Evolutionary conservation across 2,329 filamentous ascomycete genomes (phyloP).

Genomic region (Penicillium brasilianum): DNA sequence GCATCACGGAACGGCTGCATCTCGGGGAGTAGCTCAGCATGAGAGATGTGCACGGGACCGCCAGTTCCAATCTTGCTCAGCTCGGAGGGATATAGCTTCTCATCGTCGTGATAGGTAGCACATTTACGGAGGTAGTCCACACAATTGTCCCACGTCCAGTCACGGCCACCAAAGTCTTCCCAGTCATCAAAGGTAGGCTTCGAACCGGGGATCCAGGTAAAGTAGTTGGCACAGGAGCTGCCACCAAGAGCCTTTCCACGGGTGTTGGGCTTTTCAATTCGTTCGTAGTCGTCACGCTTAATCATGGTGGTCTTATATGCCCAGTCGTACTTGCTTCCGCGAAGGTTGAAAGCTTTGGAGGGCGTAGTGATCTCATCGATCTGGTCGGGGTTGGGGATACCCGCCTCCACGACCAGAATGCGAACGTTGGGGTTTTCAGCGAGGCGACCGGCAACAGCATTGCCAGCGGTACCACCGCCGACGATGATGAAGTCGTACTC

Average conservation of each 20-base stretch:
- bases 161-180: slow-evolving; percentile 51
- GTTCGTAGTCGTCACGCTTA: slow-evolving; percentile 60
- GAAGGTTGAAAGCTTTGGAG: slow-evolving; percentile 60
- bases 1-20: slow-evolving; percentile 53
- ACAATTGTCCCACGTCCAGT: slow-evolving; percentile 62
- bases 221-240: slow-evolving; percentile 65
- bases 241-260: slow-evolving; percentile 65
- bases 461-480: slow-evolving; percentile 45
- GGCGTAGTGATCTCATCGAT: slow-evolving; percentile 63
- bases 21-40: slow-evolving; percentile 61
- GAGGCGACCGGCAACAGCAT: slow-evolving; percentile 56
- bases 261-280: slow-evolving; percentile 68
- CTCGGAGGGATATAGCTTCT: slow-evolving; percentile 51
- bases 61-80: slow-evolving; percentile 57
- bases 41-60: slow-evolving; percentile 61
- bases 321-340: slow-evolving; percentile 65
- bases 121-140: slow-evolving; percentile 61
- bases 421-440: slow-evolving; percentile 56
- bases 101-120: slow-evolving; percentile 64
- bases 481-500: slow-evolving; percentile 38
- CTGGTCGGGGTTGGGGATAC: slow-evolving; percentile 53
- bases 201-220: slow-evolving; percentile 66
- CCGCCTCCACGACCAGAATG: slow-evolving; percentile 45
- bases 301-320: slow-evolving; percentile 67
- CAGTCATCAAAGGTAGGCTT: slow-evolving; percentile 61